Evolutionary conservation across 257 asterid species (phyloP).

Genomic region (Linderniella brevidens): DNA sequence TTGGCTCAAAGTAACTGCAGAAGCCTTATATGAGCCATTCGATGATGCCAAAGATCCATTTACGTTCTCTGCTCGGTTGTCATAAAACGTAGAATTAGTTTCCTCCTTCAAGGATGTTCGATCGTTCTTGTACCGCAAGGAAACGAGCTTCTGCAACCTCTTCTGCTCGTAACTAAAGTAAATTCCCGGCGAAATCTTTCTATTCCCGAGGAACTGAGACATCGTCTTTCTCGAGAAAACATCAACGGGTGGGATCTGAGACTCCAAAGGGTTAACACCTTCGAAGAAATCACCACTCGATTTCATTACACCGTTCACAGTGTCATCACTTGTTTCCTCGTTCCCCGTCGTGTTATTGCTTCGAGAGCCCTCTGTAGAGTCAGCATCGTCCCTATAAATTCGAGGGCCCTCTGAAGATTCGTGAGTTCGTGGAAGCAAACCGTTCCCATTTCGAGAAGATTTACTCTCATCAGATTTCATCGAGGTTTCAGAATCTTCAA

Average conservation of each 20-base stretch:
- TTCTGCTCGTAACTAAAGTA: conserved; percentile 43
- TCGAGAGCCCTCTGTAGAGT: conserved; percentile 13
- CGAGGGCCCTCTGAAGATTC: neutral
- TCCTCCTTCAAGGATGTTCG: conserved; percentile 21
- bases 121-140: conserved; percentile 22
- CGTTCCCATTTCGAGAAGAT: conserved; percentile 21
- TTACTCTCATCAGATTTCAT: conserved; percentile 17
- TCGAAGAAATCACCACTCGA: conserved; percentile 13
- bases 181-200: conserved; percentile 48
- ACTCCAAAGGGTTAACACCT: conserved; percentile 57
- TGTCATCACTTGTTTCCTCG: conserved; percentile 12
- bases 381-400: neutral
- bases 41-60: conserved; percentile 25
- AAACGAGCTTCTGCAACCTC: conserved; percentile 31
- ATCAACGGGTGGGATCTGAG: conserved; percentile 70
- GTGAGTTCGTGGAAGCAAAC: conserved; percentile 5
- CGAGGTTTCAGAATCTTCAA: conserved; percentile 14
- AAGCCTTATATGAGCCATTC: conserved; percentile 21
- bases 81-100: conserved; percentile 14
- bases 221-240: conserved; percentile 72
- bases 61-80: conserved; percentile 19
- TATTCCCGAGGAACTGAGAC: conserved; percentile 48
- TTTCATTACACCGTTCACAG: conserved; percentile 16
- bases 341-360: conserved; percentile 8
- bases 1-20: conserved; percentile 12